phyloP scores from a whole-genome alignment of 1,139 yeast species.

The Pichia sp. region DNA sequence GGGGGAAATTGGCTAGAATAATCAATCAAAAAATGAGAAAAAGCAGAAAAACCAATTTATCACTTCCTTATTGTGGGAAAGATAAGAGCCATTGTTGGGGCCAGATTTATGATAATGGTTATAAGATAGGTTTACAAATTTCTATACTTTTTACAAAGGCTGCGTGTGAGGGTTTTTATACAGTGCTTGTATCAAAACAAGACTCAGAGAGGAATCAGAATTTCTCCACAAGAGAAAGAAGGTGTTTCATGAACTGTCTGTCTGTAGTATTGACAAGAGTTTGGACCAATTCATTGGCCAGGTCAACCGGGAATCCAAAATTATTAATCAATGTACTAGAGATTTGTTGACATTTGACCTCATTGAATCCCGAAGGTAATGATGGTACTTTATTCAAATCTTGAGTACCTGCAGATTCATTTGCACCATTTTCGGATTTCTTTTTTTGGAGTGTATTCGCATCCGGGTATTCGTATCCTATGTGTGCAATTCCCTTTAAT shows the following conservation, averaged over 20 bases:
- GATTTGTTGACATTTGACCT: constrained; percentile 26
- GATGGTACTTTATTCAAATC: background rate
- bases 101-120: no score
- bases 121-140: no score
- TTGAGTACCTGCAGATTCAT: no score
- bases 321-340: constrained; percentile 39
- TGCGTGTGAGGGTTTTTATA: no score
- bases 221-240: constrained; percentile 48
- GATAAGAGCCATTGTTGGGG: no score
- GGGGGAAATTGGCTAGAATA: no score
- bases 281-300: constrained; percentile 52
- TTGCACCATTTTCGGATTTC: no score
- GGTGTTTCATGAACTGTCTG: constrained; percentile 61
- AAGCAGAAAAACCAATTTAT: no score
- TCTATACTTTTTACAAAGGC: no score
- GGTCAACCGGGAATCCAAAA: constrained; percentile 50
- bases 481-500: constrained; percentile 51
- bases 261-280: constrained; percentile 48
- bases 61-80: no score
- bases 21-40: no score
- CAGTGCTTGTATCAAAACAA: no score
- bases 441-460: constrained; percentile 20
- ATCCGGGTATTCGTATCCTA: constrained; percentile 31
- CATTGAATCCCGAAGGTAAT: constrained; percentile 20
- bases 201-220: constrained; percentile 3